Evolutionary conservation across 441 rosid genomes (phyloP), one percentile per base, ranked within the genome.

Genomic region (Adansonia madagascariensis): DNA sequence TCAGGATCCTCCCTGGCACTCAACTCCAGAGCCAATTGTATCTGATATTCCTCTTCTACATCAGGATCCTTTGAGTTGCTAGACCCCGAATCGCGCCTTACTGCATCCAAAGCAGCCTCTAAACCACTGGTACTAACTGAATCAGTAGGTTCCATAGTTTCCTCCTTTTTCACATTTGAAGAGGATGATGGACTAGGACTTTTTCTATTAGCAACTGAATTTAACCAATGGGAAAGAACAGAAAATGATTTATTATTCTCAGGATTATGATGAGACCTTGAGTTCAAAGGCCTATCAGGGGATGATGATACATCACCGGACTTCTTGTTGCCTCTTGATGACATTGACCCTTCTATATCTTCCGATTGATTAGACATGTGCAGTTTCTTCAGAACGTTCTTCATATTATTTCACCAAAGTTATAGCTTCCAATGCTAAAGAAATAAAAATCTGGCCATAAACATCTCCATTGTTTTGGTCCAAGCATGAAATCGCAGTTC

Each of bases 1-100:
- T 95, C 99, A 65, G 99, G 99, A 85, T 95, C 99, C 83, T 95
- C 99, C 79, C 83, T 93, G 0, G 98, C 98, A 86, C 99, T 95
- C 84, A 95, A 75, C 86, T 95, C 99, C 79, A 95, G 77, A 82
- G 99, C 99, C 82, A 91, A 31, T 72, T 95, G 97, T 77, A 95
- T 92, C 83, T 95, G 99, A 89, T 91, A 93, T 87, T 93, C 97
- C 84, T 93, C 99, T 84, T 92, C 99, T 76, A 90, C 70, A 81
- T 90, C 94, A 68, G 97, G 93, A 85, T 92, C 97, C 82, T 88
- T 89, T 0, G 91, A 86, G 68, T 86, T 77, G 22, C 79, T 81
- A 24, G 92, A 87, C 67, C 79, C 92, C 6, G 90, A 88, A 84
- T 90, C 92, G 27, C 80, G 82, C 89, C 76, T 76, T 79, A 59